Percentiles rank a stretch among this genome's conserved stretches.
Conservation (phyloP, 331 rosid species). For the Pyracantha coccinea region DNA sequence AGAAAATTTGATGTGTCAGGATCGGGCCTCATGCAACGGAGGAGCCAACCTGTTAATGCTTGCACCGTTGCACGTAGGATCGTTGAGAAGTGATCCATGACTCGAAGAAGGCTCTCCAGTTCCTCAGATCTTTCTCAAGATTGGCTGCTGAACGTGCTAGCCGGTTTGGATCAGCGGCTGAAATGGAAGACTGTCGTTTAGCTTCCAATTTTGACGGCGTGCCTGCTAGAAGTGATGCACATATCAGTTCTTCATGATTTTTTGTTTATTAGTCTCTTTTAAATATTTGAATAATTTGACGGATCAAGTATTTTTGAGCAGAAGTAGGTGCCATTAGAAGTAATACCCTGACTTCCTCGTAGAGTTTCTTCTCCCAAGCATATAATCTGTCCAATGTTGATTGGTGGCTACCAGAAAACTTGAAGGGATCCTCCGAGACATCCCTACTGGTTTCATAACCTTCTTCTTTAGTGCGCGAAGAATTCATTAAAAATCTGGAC, state of each 20-base stretch:
- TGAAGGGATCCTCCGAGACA: constrained; percentile 40
- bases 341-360: constrained; percentile 76
- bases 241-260: not conserved
- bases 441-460: constrained; percentile 36
- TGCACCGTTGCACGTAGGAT: constrained; percentile 61
- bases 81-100: constrained; percentile 78
- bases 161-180: constrained; percentile 40
- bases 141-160: constrained; percentile 49
- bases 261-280: not conserved
- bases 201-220: constrained; percentile 48
- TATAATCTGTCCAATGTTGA: constrained; percentile 78
- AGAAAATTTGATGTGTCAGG: constrained; percentile 44
- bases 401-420: constrained; percentile 65
- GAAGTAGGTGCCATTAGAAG: not conserved
- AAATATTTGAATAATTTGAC: no score
- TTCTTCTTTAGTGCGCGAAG: constrained; percentile 42
- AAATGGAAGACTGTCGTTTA: constrained; percentile 35
- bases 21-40: constrained; percentile 50
- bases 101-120: constrained; percentile 59
- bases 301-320: not conserved
- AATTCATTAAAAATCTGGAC: constrained; percentile 45
- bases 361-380: constrained; percentile 96
- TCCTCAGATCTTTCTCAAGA: constrained; percentile 64
- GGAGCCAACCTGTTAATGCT: constrained; percentile 68
- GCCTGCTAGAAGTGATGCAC: constrained; percentile 47